Percentiles rank a stretch among this genome's conserved stretches.
These are phyloP conservation scores for Kuraishia cidri DNA, from an alignment of 805 yeast genomes.

Conservation along the genomic window DNA sequence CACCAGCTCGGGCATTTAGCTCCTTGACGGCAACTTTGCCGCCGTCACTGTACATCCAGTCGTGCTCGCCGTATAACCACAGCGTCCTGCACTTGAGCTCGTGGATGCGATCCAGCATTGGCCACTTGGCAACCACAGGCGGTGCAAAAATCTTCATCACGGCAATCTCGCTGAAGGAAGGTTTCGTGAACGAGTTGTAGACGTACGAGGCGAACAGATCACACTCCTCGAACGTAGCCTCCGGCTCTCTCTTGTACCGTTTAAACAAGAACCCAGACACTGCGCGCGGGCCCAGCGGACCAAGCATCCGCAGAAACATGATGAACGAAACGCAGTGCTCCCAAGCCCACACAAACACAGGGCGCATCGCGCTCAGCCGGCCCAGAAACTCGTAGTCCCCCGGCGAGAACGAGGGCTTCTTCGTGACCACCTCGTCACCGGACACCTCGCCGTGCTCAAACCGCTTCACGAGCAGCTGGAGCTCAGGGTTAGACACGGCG, in stretches of 20 bases:
- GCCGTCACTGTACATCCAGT: conserved; percentile 65
- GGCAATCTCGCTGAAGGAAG: conserved; percentile 22
- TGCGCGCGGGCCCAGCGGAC: conserved; percentile 23
- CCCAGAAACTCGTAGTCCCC: conserved; percentile 34
- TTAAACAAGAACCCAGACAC: conserved; percentile 17
- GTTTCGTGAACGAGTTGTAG: conserved; percentile 19
- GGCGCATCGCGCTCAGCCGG: conserved; percentile 31
- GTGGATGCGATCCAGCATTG: conserved; percentile 50
- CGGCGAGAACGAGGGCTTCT: conserved; percentile 32
- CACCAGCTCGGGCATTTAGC: conserved; percentile 7
- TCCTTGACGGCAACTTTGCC: conserved; percentile 34
- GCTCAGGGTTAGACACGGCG: conserved; percentile 38
- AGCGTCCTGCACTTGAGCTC: conserved; percentile 25
- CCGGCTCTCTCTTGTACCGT: conserved; percentile 17
- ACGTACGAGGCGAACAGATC: conserved; percentile 19
- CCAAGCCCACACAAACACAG: conserved; percentile 26
- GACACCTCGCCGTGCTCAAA: conserved; percentile 2
- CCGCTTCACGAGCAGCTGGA: conserved; percentile 3
- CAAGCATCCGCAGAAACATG: conserved; percentile 33
- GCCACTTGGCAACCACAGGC: conserved; percentile 54
- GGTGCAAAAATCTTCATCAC: conserved; percentile 44
- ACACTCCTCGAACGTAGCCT: conserved; percentile 7
- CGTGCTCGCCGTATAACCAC: conserved; percentile 59
- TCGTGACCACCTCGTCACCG: conserved; percentile 5
- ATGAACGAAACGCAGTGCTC: conserved; percentile 34